Conservation (phyloP, 2,329 filamentous ascomycete species). For the Clarireedia hainanense region DNA sequence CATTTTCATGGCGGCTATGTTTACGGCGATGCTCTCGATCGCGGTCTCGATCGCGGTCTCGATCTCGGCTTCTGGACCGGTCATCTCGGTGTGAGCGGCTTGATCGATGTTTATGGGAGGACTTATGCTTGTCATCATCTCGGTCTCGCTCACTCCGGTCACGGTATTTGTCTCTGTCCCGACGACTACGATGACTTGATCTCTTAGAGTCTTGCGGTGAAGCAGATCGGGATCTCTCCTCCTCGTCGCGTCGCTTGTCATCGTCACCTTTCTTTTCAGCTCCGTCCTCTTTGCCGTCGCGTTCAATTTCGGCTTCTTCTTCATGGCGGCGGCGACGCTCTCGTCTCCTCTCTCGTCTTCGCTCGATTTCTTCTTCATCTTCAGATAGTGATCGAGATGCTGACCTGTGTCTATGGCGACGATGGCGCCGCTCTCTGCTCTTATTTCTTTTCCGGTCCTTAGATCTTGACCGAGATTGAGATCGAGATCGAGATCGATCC, state of each 20-base stretch:
- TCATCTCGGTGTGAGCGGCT: constrained; percentile 42
- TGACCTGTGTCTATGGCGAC: constrained; percentile 28
- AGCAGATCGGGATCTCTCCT: constrained; percentile 54
- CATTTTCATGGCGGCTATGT: constrained; percentile 22
- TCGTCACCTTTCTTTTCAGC: constrained; percentile 14
- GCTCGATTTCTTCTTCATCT: constrained; percentile 27
- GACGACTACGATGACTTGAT: constrained; percentile 52
- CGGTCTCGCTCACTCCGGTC: constrained; percentile 37
- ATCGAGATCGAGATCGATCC: constrained; percentile 31
- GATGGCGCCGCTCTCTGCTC: constrained; percentile 22
- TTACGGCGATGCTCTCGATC: constrained; percentile 35
- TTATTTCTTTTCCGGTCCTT: constrained; percentile 21
- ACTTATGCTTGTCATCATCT: constrained; percentile 33
- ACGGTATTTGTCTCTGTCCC: constrained; percentile 46
- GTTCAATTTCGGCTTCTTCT: constrained; percentile 19
- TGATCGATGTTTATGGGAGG: constrained; percentile 35
- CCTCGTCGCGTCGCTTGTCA: constrained; percentile 32
- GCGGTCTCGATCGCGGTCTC: constrained; percentile 35
- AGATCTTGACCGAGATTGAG: constrained; percentile 29
- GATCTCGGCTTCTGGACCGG: constrained; percentile 33
- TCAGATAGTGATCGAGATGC: constrained; percentile 21
- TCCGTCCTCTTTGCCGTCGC: constrained; percentile 14
- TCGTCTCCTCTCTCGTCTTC: constrained; percentile 26
- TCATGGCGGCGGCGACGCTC: constrained; percentile 23
- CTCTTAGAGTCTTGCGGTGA: constrained; percentile 53